These are phyloP conservation scores for Aspergillus clavatus DNA, from an alignment of 2,329 filamentous ascomycete genomes.

Conservation along the genomic window DNA sequence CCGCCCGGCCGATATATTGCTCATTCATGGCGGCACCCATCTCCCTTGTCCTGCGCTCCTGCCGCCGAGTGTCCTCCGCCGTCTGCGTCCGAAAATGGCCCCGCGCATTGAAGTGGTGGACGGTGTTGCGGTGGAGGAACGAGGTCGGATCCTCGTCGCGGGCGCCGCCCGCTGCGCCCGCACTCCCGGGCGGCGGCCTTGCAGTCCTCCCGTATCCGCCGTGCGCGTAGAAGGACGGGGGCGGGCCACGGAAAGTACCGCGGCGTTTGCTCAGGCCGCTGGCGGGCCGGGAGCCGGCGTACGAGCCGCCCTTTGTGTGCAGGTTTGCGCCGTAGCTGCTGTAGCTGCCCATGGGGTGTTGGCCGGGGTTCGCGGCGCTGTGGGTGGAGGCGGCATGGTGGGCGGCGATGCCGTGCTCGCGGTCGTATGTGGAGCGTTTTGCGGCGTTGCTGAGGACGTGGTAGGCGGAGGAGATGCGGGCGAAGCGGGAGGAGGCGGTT, in stretches of 20 bases:
- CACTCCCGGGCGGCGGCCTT: constrained; percentile 8
- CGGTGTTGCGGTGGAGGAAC: constrained; percentile 45
- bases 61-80: constrained; percentile 52
- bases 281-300: constrained; percentile 62
- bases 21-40: constrained; percentile 31
- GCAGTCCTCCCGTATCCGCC: constrained; percentile 65
- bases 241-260: constrained; percentile 74
- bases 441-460: constrained; percentile 65
- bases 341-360: constrained; percentile 49
- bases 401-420: constrained; percentile 41
- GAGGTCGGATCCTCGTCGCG: constrained; percentile 31
- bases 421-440: constrained; percentile 78
- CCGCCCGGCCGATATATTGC: constrained; percentile 19
- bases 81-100: constrained; percentile 71
- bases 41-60: constrained; percentile 39
- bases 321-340: constrained; percentile 43
- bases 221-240: constrained; percentile 79
- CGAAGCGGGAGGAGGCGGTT: constrained; percentile 67
- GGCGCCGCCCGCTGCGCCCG: constrained; percentile 4
- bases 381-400: constrained; percentile 26
- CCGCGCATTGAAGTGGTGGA: constrained; percentile 73
- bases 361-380: constrained; percentile 27
- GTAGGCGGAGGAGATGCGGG: constrained; percentile 81
- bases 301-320: constrained; percentile 35
- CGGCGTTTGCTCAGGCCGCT: constrained; percentile 74